Percentiles rank a stretch among this genome's conserved stretches.
phyloP scores from a whole-genome alignment of 352 stramenopile genomes.

The Globisporangium iwayamae region DNA sequence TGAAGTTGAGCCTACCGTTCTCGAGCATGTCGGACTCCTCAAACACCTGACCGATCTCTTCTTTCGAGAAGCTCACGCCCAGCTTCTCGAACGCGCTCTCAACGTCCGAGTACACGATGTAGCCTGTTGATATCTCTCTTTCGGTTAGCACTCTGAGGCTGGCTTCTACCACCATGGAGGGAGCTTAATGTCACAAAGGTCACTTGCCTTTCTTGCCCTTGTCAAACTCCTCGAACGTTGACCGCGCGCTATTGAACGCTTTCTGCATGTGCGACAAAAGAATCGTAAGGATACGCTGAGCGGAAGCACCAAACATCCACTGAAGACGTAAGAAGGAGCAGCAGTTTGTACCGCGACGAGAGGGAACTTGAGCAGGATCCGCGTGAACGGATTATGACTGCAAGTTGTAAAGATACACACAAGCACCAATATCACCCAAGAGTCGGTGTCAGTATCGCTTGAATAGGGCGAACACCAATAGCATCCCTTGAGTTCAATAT shows the following conservation, averaged over 20 bases:
- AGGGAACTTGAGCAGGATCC: constrained; percentile 78
- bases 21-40: constrained; percentile 84
- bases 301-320: too few relatives aligned
- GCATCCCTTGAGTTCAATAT: not conserved
- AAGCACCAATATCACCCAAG: not conserved
- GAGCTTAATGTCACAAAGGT: not conserved
- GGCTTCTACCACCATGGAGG: not conserved
- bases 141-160: not conserved
- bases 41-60: constrained; percentile 73
- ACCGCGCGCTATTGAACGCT: constrained; percentile 77
- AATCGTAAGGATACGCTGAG: not conserved
- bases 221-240: constrained; percentile 66
- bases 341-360: constrained; percentile 36
- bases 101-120: constrained; percentile 75
- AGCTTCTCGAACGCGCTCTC: constrained; percentile 73
- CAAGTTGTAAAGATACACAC: not conserved
- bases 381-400: constrained; percentile 64
- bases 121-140: constrained; percentile 19
- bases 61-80: constrained; percentile 63
- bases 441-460: not conserved
- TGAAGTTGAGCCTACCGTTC: constrained; percentile 77
- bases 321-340: too few relatives aligned
- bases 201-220: constrained; percentile 43
- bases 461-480: not conserved
- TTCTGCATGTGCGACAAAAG: constrained; percentile 20